These are phyloP conservation scores for Rhizopogon vinicolor DNA, from an alignment of 768 basidiomycete species.

Conservation along the genomic window DNA sequence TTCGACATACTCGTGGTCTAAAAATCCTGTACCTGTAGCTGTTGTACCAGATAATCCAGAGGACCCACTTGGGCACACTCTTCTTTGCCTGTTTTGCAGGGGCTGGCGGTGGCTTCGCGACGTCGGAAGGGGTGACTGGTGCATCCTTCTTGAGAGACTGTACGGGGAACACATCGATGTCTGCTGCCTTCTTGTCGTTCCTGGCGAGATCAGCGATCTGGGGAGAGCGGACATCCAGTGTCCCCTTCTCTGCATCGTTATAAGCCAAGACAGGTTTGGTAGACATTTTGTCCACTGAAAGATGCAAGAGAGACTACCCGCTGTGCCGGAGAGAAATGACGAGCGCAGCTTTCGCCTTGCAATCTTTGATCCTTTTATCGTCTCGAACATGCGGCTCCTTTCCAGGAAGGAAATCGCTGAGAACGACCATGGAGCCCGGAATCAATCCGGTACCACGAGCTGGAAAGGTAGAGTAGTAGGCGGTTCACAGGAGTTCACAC, in stretches of 20 bases:
- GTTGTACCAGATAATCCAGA: conserved; percentile 73
- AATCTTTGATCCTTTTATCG: conserved; percentile 20
- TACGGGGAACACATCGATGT: conserved; percentile 25
- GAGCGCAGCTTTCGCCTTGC: not conserved
- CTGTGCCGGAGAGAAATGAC: conserved; percentile 6
- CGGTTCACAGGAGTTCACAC: conserved; percentile 5
- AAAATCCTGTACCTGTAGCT: conserved; percentile 54
- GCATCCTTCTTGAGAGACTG: conserved; percentile 39
- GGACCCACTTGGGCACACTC: conserved; percentile 55
- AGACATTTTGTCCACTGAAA: conserved; percentile 34
- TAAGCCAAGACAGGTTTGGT: conserved; percentile 30
- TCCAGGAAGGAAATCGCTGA: conserved; percentile 3
- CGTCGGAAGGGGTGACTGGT: conserved; percentile 27
- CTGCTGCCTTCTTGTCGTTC: conserved; percentile 35
- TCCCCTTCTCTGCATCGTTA: conserved; percentile 58
- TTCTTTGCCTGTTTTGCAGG: conserved; percentile 43
- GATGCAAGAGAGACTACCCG: conserved; percentile 9
- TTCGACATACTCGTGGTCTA: not conserved
- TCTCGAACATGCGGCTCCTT: conserved; percentile 1
- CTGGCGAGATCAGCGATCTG: conserved; percentile 25
- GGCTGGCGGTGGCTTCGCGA: conserved; percentile 29
- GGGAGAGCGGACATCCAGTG: conserved; percentile 38
- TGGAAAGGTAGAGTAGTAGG: not conserved
- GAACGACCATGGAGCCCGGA: conserved; percentile 12
- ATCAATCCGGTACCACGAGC: conserved; percentile 7